phyloP scores from a whole-genome alignment of 2,329 filamentous ascomycete genomes.

The Tothia fuscella region DNA sequence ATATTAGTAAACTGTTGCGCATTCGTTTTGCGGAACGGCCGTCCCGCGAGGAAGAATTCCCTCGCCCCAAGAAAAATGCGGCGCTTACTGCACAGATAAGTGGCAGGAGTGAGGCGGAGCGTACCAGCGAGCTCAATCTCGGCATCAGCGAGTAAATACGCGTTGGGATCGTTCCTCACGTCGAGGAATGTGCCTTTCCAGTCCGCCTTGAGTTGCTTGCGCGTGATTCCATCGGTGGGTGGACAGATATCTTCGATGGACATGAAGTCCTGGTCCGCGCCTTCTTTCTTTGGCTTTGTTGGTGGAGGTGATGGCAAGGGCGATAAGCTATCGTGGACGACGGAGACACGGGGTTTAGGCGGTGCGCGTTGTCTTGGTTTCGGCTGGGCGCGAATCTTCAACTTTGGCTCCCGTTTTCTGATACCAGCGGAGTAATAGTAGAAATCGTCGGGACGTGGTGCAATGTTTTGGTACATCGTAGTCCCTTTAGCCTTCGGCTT shows the following conservation, averaged over 20 bases:
- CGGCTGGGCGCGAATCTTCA: not conserved
- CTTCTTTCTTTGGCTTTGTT: slow-evolving; percentile 42
- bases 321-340: not conserved
- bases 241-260: slow-evolving; percentile 63
- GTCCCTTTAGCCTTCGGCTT: not conserved
- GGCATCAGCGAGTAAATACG: slow-evolving; percentile 60
- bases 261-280: slow-evolving; percentile 73
- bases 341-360: not conserved
- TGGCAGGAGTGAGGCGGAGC: slow-evolving; percentile 72
- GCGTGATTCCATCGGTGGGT: slow-evolving; percentile 43
- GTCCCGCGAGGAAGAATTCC: slow-evolving; percentile 51
- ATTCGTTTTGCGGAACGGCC: slow-evolving; percentile 90
- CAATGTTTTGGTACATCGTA: not conserved
- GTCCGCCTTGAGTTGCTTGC: slow-evolving; percentile 67
- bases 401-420: not conserved
- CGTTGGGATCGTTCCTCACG: slow-evolving; percentile 59
- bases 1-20: slow-evolving; percentile 96
- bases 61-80: slow-evolving; percentile 75
- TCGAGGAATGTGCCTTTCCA: slow-evolving; percentile 75
- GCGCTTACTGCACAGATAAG: slow-evolving; percentile 85
- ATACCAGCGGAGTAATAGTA: no score
- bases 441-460: slow-evolving; percentile 8
- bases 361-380: slow-evolving; percentile 1
- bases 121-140: slow-evolving; percentile 67
- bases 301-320: slow-evolving; percentile 15